Base-by-base conservation (phyloP, 2,329 filamentous ascomycete species). In the Polytolypa hystricis region DNA sequence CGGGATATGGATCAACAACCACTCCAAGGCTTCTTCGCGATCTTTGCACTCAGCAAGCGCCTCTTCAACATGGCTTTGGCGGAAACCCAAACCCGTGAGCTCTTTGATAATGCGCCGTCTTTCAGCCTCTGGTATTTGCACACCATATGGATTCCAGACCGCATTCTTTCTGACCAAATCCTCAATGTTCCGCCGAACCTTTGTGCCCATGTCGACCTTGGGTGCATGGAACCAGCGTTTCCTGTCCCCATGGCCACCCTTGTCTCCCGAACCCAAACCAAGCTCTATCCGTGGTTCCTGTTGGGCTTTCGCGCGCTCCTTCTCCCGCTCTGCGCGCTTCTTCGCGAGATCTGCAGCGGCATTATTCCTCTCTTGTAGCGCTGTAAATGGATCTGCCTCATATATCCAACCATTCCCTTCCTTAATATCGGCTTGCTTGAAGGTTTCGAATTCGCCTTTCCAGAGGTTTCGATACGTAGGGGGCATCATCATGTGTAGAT, bases 1-100 rank as follows among this genome's bases (percentile, higher is more conserved):
- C 1, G 91, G 91, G 2, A 98, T 86, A 59, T 98, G 89, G 35
- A 96, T 87, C 33, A 98, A 71, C 11, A 98, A 71, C 91, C 91
- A 98, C 57, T 96, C 89, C 2, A 98, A 70, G 11, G 85, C 80
- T 61, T 98, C 91, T 55, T 95, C 87, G 19, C 81, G 73, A 55
- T 94, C 86, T 57, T 89, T 93, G 64, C 87, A 95, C 50, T 87
- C 77, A 30, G 77, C 77, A 1, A 83, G 75, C 6, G 91, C 89
- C 61, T 98, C 91, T 53, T 93, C 78, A 27, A 87, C 75, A 54
- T 98, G 91, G 50, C 81, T 93, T 49, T 70, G 71, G n/a, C 89
- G 78, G 57, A 98, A 98, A 0, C 85, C 87, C 34, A 93, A 70
- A n/a, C 68, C 73, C 15, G 69, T 70, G 23, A 96, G 71, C 49